Evolutionary conservation across 129 eudicot species (phyloP), one percentile per base, ranked within the genome.

Genomic region (Centrapalus pauciflorus): DNA sequence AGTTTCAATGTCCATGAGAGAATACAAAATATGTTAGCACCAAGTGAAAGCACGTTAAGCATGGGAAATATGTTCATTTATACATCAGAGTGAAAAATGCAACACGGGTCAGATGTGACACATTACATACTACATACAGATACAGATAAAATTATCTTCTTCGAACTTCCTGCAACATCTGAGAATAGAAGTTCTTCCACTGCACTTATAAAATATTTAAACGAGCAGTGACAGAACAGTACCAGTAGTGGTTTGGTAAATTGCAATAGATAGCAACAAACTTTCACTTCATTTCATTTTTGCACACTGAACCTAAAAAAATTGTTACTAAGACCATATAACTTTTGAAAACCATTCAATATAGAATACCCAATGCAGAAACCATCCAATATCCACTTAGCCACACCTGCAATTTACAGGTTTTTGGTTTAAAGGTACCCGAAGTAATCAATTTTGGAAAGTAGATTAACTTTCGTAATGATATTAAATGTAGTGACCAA

Each of bases 21-120:
- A 48, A 51, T 30, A 33, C n/a, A 4, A 3, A 55, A 28, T 20
- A 64, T 41, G 14, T 75, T 46, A 66, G 48, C 51, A 66, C 21
- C 41, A 65, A 60, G 33, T 6, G 51, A 23, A 61, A 51, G 27
- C 63, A 52, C 38, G 51, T 50, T 35, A 17, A 6, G 52, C 16
- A 62, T 35, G 25, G 17, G 14, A 50, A 34, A 34, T 35, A 14
- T 2, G 2, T 46, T 34, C n/a, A 48, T 49, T 21, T 33, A 6
- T 6, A 51, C n/a, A 1, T 9, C 60, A 23, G 38, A 10, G 16
- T 14, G 6, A 68, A 43, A 46, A 25, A 40, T 28, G 45, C 16
- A 46, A 46, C 27, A 7, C 12, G 9, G 55, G 55, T 8, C 25
- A 35, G 27, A 24, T 13, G 34, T 28, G 32, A 13, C 11, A 3